Conservation (phyloP, 345 rosid species). For the Eucalyptus marginata region DNA sequence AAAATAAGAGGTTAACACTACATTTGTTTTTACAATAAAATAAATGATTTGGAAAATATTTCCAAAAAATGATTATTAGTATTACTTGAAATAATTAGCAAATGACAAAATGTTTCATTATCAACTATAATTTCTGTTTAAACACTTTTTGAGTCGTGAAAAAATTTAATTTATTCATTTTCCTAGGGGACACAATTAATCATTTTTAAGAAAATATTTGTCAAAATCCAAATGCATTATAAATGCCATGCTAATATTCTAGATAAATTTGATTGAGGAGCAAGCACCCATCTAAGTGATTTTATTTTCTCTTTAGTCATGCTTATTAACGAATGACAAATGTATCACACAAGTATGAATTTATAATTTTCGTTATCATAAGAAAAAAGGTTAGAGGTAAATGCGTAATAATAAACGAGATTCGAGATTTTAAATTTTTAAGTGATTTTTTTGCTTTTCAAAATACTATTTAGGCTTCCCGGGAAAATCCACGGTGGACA, state of each 20-base stretch:
- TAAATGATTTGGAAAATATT: fast-evolving
- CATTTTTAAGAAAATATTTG: fast-evolving
- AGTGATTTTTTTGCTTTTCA: not conserved
- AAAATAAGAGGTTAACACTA: not conserved
- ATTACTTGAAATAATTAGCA: not conserved
- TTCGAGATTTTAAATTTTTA: not conserved
- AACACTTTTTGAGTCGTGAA: too few relatives aligned
- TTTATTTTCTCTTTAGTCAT: not conserved
- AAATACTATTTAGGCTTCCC: not conserved
- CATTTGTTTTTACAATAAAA: fast-evolving
- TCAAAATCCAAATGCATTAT: fast-evolving
- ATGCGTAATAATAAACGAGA: not conserved
- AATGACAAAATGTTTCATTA: fast-evolving
- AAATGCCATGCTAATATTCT: not conserved
- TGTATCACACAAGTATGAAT: fast-evolving
- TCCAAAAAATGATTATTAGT: fast-evolving
- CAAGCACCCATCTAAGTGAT: fast-evolving
- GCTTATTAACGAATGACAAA: not conserved
- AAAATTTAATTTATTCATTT: not conserved
- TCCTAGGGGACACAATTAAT: fast-evolving
- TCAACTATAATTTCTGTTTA: fast-evolving
- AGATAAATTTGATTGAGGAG: not conserved
- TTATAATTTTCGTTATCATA: too few relatives aligned
- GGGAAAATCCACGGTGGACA: not conserved
- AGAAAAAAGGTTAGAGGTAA: not conserved